Percentiles rank a stretch among this genome's conserved stretches.
Evolutionary conservation across 2,329 filamentous ascomycete species (phyloP).

Genomic region (Diplodia mutila): DNA sequence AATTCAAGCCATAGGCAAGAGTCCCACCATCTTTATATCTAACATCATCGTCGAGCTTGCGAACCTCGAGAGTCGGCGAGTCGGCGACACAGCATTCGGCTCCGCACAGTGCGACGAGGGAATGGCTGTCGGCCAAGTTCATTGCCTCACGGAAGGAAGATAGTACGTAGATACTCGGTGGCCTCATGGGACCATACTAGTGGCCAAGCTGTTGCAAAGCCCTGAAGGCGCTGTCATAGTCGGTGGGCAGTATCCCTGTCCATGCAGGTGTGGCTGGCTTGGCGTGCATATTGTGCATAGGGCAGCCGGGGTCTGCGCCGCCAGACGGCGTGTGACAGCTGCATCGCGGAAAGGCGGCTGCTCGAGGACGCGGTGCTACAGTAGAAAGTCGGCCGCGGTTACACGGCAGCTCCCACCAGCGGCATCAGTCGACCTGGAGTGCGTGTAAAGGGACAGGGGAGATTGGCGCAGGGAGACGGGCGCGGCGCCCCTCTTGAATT

Average conservation of each 20-base stretch:
- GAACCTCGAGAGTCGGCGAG: conserved; percentile 10
- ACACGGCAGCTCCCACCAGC: background rate
- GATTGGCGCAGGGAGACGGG: background rate
- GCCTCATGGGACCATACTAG: background rate
- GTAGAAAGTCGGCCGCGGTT: background rate
- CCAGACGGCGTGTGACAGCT: background rate
- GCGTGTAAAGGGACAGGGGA: background rate
- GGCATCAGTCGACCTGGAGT: background rate
- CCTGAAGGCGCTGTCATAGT: background rate
- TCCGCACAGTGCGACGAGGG: conserved; percentile 15
- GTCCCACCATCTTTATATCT: conserved; percentile 1
- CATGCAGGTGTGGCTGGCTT: conserved; percentile 5
- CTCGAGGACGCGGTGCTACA: background rate
- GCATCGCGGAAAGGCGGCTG: background rate
- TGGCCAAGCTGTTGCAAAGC: conserved; percentile 1
- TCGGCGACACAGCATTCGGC: conserved; percentile 14
- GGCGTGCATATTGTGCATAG: conserved; percentile 9
- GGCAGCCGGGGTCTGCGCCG: conserved; percentile 1
- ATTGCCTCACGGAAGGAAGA: background rate
- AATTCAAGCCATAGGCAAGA: background rate
- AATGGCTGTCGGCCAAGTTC: background rate
- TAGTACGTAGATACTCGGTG: background rate
- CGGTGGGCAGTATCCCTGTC: background rate
- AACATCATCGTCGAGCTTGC: background rate
- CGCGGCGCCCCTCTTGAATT: conserved; percentile 23